These are phyloP conservation scores for Dioszegia aurantiaca DNA, from an alignment of 768 basidiomycete species.

Conservation along the genomic window DNA sequence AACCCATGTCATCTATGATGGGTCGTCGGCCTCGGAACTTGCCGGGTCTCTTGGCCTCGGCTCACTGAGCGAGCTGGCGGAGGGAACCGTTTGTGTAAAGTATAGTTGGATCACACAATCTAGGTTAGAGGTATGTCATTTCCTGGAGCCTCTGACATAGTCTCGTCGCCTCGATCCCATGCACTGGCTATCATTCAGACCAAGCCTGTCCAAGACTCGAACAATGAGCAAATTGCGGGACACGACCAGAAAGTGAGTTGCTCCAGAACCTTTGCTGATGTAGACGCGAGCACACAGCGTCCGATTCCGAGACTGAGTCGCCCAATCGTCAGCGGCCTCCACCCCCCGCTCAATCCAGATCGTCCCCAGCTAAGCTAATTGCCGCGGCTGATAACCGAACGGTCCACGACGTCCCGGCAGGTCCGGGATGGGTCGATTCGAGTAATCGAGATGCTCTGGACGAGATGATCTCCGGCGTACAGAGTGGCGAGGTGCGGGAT, in stretches of 20 bases:
- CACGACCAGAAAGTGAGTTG: slow-evolving; percentile 25
- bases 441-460: slow-evolving; percentile 39
- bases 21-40: slow-evolving; percentile 20
- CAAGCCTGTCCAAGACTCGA: neutral
- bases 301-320: slow-evolving; percentile 43
- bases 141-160: slow-evolving; percentile 10
- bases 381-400: slow-evolving; percentile 15
- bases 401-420: slow-evolving; percentile 22
- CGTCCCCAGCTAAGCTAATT: slow-evolving; percentile 4
- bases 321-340: slow-evolving; percentile 8
- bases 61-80: slow-evolving; percentile 31
- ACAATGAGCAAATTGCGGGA: slow-evolving; percentile 9
- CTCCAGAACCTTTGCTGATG: neutral
- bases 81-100: slow-evolving; percentile 37
- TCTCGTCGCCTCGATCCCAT: slow-evolving; percentile 24
- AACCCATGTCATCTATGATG: slow-evolving; percentile 41
- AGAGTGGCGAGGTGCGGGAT: slow-evolving; percentile 24
- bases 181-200: slow-evolving; percentile 24
- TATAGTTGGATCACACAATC: slow-evolving; percentile 39
- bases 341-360: neutral
- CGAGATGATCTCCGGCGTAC: slow-evolving; percentile 41
- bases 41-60: slow-evolving; percentile 30
- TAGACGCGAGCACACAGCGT: slow-evolving; percentile 38
- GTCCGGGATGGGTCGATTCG: slow-evolving; percentile 33
- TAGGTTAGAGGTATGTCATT: slow-evolving; percentile 28